A percentile compares a stretch with the other conserved stretches of the same genome.
These are phyloP conservation scores for Rhizophora apiculata DNA, from an alignment of 345 rosid genomes.

Conservation along the genomic window DNA sequence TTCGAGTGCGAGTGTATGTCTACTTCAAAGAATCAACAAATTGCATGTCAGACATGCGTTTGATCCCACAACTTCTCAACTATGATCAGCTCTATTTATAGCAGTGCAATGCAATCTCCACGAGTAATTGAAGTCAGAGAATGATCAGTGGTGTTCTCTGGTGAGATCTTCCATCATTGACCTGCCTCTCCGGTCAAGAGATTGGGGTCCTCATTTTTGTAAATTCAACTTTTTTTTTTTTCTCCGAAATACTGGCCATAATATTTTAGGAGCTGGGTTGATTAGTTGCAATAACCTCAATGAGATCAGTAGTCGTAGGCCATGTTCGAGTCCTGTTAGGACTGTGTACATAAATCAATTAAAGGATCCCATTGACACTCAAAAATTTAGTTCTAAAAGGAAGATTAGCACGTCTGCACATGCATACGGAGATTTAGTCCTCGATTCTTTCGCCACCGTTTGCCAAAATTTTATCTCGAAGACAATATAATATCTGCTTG, in stretches of 20 bases:
- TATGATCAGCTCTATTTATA: constrained; percentile 17
- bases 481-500: neutral
- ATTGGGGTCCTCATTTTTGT: constrained; percentile 27
- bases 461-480: neutral
- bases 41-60: too few species aligned
- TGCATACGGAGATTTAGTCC: too few species aligned
- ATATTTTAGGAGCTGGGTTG: constrained; percentile 23
- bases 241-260: constrained; percentile 13
- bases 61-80: constrained; percentile 3
- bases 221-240: constrained; percentile 27
- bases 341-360: constrained; percentile 13
- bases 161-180: neutral
- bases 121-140: constrained; percentile 26
- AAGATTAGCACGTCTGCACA: too few species aligned
- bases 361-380: constrained; percentile 7
- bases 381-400: neutral
- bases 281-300: constrained; percentile 19
- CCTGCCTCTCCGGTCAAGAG: constrained; percentile 6
- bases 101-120: constrained; percentile 42
- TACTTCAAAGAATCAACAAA: too few species aligned
- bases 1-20: too few species aligned
- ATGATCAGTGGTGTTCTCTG: constrained; percentile 4
- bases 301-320: constrained; percentile 19
- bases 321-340: constrained; percentile 8
- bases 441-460: too few species aligned